phyloP scores from a whole-genome alignment of 202 grass and related monocot genomes.

The Elaeis oleifera region DNA sequence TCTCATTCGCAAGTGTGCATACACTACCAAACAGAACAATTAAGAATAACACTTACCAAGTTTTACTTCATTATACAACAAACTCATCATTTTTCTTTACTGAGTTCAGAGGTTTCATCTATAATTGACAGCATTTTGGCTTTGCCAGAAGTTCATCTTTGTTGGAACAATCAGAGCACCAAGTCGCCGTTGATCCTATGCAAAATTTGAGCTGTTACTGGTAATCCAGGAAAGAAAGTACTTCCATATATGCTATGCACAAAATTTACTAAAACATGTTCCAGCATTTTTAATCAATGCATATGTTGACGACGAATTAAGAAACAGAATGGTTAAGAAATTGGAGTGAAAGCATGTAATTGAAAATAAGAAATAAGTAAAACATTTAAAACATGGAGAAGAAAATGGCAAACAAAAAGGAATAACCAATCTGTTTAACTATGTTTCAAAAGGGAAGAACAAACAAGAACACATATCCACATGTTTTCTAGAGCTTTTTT shows the following conservation, averaged over 20 bases:
- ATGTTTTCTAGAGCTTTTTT: too few relatives aligned
- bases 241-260: background rate
- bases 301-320: too few relatives aligned
- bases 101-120: constrained; percentile 25
- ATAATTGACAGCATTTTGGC: constrained; percentile 39
- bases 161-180: constrained; percentile 81
- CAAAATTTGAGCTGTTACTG: background rate
- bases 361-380: background rate
- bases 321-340: too few relatives aligned
- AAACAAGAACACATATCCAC: too few relatives aligned
- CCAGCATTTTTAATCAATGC: too few relatives aligned
- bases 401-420: background rate
- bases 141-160: constrained; percentile 56
- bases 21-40: too few relatives aligned
- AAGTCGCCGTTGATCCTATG: constrained; percentile 68
- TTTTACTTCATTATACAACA: constrained; percentile 67
- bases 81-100: constrained; percentile 41
- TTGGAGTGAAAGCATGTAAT: background rate
- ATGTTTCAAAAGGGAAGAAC: too few relatives aligned
- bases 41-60: constrained; percentile 39
- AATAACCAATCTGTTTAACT: too few relatives aligned
- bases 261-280: background rate
- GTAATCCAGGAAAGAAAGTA: constrained; percentile 15
- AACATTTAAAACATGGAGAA: background rate
- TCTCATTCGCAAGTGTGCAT: too few relatives aligned